These are phyloP conservation scores for Volvariella volvacea DNA, from an alignment of 1,284 basidiomycete genomes.

Conservation along the genomic window DNA sequence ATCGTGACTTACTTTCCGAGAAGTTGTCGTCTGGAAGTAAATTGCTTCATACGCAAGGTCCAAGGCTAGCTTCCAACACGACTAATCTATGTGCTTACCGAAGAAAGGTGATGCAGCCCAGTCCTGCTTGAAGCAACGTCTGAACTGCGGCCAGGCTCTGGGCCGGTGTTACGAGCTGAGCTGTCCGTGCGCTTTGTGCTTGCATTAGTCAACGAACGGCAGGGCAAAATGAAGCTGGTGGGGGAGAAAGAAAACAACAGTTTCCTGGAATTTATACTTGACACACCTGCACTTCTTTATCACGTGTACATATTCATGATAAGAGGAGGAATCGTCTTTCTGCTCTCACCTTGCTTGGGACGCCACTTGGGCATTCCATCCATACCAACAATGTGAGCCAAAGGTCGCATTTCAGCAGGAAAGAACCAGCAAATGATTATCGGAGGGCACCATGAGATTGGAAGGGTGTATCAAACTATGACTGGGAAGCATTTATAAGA, in stretches of 20 bases:
- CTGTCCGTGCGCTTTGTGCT: constrained; percentile 22
- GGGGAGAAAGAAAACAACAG: background rate
- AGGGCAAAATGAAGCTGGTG: background rate
- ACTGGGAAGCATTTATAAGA: constrained; percentile 41
- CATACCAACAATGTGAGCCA: too few species aligned
- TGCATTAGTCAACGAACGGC: constrained; percentile 19
- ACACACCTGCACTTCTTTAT: constrained; percentile 2
- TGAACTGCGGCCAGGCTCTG: constrained; percentile 65
- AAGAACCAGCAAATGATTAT: too few species aligned
- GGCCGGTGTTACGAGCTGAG: constrained; percentile 43
- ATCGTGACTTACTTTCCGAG: constrained; percentile 45
- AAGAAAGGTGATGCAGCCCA: constrained; percentile 73
- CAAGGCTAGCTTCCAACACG: background rate
- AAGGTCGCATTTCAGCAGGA: too few species aligned
- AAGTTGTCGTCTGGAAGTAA: constrained; percentile 77
- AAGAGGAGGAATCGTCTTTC: too few species aligned
- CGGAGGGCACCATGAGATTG: too few species aligned
- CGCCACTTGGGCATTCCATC: too few species aligned
- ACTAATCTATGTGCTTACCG: constrained; percentile 33
- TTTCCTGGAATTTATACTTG: too few species aligned
- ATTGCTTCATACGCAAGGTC: constrained; percentile 35
- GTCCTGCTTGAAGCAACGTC: constrained; percentile 62
- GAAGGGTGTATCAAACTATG: background rate
- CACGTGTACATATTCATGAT: too few species aligned
- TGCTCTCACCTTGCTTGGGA: too few species aligned